phyloP scores from a whole-genome alignment of 2,329 filamentous ascomycete species.

The Fusarium abutilonis region DNA sequence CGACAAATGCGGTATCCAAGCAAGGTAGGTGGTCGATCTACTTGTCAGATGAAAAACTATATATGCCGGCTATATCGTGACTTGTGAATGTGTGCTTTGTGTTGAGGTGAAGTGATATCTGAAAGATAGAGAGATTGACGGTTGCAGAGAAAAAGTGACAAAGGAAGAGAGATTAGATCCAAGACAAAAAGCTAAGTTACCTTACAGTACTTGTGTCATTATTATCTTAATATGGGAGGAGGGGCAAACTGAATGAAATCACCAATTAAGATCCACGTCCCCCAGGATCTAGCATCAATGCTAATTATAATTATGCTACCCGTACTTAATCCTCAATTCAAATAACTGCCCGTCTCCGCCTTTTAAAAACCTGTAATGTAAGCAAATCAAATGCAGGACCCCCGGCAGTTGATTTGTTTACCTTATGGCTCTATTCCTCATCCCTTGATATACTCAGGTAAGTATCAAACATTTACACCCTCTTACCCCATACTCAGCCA shows the following conservation, averaged over 20 bases:
- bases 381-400: neutral
- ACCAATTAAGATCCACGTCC: constrained; percentile 22
- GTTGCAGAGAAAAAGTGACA: neutral
- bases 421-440: neutral
- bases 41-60: constrained; percentile 3
- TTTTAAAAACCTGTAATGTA: no score
- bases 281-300: constrained; percentile 12
- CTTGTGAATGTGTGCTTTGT: neutral
- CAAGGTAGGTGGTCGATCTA: neutral
- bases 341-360: no score
- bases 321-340: no score
- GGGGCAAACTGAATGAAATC: constrained; percentile 17
- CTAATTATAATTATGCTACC: neutral
- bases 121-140: neutral
- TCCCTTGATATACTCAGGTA: no score
- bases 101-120: constrained; percentile 1
- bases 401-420: neutral
- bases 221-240: neutral
- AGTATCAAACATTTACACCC: neutral
- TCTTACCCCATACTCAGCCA: neutral
- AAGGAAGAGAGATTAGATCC: neutral
- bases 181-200: neutral
- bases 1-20: constrained; percentile 19
- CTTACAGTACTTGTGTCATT: no score
- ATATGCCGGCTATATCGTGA: no score